A percentile compares a stretch with the other conserved stretches of the same genome.
These are phyloP conservation scores for Calonectria pseudoreteaudii DNA, from an alignment of 2,329 filamentous ascomycete genomes.

Conservation along the genomic window DNA sequence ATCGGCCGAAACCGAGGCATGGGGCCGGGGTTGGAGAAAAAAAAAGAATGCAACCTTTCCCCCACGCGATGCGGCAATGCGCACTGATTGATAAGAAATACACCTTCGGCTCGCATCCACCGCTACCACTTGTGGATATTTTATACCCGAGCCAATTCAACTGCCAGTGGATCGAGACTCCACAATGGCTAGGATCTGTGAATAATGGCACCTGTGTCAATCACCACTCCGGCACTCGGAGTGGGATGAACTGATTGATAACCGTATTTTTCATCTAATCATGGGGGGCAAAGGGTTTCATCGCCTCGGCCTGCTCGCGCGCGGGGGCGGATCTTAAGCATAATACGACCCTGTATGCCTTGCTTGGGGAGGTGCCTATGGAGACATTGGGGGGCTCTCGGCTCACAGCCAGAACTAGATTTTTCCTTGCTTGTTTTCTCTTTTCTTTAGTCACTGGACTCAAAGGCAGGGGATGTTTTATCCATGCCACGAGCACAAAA, in stretches of 20 bases:
- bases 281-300: background rate
- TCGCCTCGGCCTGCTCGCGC: background rate
- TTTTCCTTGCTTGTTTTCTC: background rate
- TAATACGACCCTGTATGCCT: background rate
- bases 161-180: background rate
- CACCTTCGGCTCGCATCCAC: background rate
- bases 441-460: background rate
- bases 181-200: background rate
- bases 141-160: background rate
- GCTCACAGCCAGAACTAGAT: background rate
- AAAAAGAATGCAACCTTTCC: background rate
- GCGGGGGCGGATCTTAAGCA: background rate
- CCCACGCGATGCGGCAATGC: constrained; percentile 1
- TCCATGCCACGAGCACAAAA: background rate
- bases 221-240: background rate
- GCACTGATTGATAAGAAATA: constrained; percentile 8
- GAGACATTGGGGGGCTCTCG: background rate
- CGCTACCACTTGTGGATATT: background rate
- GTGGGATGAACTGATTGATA: constrained; percentile 2
- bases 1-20: background rate
- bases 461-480: background rate
- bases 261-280: background rate
- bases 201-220: background rate
- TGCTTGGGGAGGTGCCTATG: background rate
- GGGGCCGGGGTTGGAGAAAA: background rate